Evolutionary conservation across 371 early-diverging fungal species (phyloP).

Genomic region (Rhizopus stolonifer): DNA sequence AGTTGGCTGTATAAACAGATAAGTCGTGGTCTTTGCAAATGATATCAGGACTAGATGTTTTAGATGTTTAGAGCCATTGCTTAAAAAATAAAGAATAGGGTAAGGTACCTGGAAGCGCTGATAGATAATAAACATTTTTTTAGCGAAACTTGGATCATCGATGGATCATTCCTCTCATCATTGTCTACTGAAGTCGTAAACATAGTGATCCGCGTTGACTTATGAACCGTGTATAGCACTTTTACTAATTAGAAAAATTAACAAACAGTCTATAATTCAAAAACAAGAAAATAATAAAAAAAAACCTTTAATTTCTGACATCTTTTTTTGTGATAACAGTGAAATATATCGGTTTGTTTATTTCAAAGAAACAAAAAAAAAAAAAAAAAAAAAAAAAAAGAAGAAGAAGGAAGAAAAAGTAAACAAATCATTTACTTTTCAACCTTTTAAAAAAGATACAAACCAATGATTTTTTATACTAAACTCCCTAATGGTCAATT

Average conservation of each 20-base stretch:
- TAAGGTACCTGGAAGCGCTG: constrained; percentile 44
- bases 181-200: constrained; percentile 14
- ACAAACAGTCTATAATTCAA: too few species aligned
- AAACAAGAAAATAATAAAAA: neutral
- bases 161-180: constrained; percentile 6
- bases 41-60: constrained; percentile 42
- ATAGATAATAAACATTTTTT: constrained; percentile 44
- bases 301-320: constrained; percentile 1
- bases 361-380: constrained; percentile 9
- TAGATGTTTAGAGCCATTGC: too few species aligned
- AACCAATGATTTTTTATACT: constrained; percentile 25
- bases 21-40: constrained; percentile 48
- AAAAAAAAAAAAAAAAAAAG: constrained; percentile 15
- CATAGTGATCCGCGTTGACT: constrained; percentile 34
- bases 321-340: neutral
- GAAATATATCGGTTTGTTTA: too few species aligned
- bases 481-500: constrained; percentile 13
- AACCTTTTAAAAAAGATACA: constrained; percentile 14
- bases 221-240: constrained; percentile 31
- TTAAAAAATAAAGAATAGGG: too few species aligned
- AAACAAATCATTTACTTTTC: constrained; percentile 1
- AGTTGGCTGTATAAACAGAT: constrained; percentile 47
- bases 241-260: constrained; percentile 22
- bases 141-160: constrained; percentile 26
- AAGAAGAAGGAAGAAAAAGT: constrained; percentile 8